A percentile compares a stretch with the other conserved stretches of the same genome.
Conservation (phyloP, 108 stramenopile species). For the Cyclotella sp. region DNA sequence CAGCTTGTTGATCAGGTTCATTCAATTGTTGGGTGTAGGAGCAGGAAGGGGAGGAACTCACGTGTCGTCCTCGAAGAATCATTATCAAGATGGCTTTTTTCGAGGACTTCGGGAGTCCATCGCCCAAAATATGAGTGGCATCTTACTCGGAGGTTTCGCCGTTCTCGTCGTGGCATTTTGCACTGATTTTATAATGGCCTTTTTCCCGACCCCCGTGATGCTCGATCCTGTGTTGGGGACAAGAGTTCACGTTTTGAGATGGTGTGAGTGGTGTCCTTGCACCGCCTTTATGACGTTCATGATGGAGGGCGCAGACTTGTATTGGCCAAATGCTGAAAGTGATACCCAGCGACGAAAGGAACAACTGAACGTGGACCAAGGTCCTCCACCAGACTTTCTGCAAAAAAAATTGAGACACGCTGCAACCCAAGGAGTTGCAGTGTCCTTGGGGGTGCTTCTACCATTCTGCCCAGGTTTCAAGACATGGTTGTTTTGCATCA, state of each 20-base stretch:
- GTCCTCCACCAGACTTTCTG: conserved; percentile 39
- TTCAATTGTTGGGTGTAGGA: background rate
- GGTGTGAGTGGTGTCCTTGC: conserved; percentile 68
- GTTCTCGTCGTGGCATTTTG: conserved; percentile 56
- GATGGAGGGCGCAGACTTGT: conserved; percentile 48
- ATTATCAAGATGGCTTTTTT: background rate
- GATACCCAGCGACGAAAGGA: background rate
- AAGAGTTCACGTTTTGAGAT: conserved; percentile 63
- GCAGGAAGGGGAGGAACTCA: background rate
- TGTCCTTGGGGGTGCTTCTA: conserved; percentile 58
- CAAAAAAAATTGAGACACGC: conserved; percentile 49
- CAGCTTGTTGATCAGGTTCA: background rate
- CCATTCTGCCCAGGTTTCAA: conserved; percentile 55
- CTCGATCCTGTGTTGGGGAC: conserved; percentile 65
- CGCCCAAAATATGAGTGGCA: conserved; percentile 25
- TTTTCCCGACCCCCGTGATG: conserved; percentile 64
- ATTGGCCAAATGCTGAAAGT: conserved; percentile 1
- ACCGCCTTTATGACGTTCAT: conserved; percentile 70
- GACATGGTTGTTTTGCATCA: conserved; percentile 52
- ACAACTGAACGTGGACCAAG: background rate
- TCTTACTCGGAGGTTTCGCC: conserved; percentile 46
- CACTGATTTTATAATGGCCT: conserved; percentile 55
- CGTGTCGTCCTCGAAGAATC: background rate
- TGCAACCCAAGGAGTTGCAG: conserved; percentile 38
- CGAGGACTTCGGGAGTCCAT: background rate